Evolutionary conservation across 2,329 filamentous ascomycete species (phyloP), one percentile per base, ranked within the genome.

Genomic region (Cladosporium sp.): DNA sequence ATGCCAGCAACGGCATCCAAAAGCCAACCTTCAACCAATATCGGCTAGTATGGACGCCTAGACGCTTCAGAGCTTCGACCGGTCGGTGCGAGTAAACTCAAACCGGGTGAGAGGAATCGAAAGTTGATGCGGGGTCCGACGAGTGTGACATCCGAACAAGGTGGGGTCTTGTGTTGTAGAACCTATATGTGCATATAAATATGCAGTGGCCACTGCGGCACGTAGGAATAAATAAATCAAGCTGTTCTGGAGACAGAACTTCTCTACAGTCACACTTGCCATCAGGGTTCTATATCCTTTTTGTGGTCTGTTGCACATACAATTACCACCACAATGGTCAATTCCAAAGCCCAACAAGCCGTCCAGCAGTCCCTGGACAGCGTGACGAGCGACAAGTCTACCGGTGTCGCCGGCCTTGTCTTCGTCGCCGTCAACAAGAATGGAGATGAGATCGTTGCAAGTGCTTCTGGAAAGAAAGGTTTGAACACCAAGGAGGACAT

Each of bases 401-500:
- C 65, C 7, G 69, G 75, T n/a, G 64, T 76, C 8, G 70, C 76
- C 2, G 78, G 77, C 17, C 62, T 79, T 2, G 75, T 78, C 28
- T 78, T 79, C 61, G 67, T 74, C n/a, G 75, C 76, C 6, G 68
- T 79, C 17, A 75, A 78, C 68, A 76, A 73, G 60, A 69, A 73
- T 52, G 77, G 77, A 59, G 69, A 77, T 2, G 68, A 73, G 1
- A 71, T 80, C 11, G 70, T 73, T 25, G 70, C 75, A 45, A 70
- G 73, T 60, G 73, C 76, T 2, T 74, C 76, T 3, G 78, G 78
- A 11, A 76, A 73, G 34, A 66, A 68, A 25, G 72, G 75, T 14
- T 58, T 77, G 4, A 68, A 74, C 7, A 69, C 68, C 2, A 64
- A 73, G 0, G 78, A 84, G 47, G 74, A 79, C 3, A 84, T 89